Evolutionary conservation across 495 filamentous ascomycete genomes (phyloP).

Genomic region (Platismatia glauca): DNA sequence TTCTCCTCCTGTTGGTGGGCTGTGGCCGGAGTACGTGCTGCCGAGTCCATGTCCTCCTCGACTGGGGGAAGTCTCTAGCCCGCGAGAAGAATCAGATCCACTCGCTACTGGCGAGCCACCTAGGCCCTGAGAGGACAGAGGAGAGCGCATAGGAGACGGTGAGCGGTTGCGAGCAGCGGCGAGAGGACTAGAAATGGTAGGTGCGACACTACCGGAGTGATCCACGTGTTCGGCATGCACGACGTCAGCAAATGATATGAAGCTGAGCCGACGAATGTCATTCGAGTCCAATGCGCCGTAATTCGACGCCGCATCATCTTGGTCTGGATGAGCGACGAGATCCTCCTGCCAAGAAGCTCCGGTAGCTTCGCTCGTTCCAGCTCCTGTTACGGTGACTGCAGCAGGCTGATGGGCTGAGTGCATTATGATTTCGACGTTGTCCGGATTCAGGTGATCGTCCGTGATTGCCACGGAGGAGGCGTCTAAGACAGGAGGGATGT

Average conservation of each 20-base stretch:
- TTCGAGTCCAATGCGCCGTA: conserved; percentile 63
- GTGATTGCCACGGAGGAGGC: conserved; percentile 85
- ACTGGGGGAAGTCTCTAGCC: conserved; percentile 51
- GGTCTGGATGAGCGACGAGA: conserved; percentile 40
- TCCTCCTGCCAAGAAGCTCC: conserved; percentile 48
- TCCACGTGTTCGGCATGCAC: conserved; percentile 79
- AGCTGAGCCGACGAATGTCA: conserved; percentile 75
- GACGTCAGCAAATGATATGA: conserved; percentile 91
- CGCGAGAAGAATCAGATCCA: conserved; percentile 56
- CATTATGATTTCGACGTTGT: conserved; percentile 81
- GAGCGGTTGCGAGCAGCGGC: conserved; percentile 52
- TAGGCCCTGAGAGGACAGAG: conserved; percentile 54
- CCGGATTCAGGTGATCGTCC: conserved; percentile 62
- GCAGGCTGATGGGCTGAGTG: conserved; percentile 75
- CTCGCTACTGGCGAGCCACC: conserved; percentile 60
- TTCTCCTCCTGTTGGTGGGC: conserved; percentile 52
- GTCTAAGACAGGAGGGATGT: conserved; percentile 83
- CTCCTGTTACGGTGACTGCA: conserved; percentile 48
- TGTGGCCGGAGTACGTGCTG: conserved; percentile 31
- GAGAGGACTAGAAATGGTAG: conserved; percentile 38
- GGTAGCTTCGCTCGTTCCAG: conserved; percentile 30
- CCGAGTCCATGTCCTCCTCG: conserved; percentile 28
- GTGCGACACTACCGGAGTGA: conserved; percentile 34
- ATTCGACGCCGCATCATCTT: conserved; percentile 52
- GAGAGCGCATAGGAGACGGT: conserved; percentile 62